phyloP scores from a whole-genome alignment of 2,329 filamentous ascomycete species.

The Phaeophleospora eucalypticola region DNA sequence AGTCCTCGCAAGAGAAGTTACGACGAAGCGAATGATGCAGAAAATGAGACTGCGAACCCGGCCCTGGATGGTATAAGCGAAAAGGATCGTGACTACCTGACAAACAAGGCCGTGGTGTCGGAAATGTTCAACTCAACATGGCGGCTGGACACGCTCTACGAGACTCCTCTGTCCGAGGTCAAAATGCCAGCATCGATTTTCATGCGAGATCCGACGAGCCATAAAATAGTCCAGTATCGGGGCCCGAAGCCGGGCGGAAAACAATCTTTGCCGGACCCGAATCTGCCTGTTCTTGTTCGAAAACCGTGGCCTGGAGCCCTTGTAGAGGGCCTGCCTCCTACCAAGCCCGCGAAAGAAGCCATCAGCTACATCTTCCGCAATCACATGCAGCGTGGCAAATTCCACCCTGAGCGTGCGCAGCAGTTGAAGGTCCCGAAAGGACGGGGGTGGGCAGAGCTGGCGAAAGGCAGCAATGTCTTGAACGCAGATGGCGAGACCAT shows the following conservation, averaged over 20 bases:
- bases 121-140: slow-evolving; percentile 78
- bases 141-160: slow-evolving; percentile 65
- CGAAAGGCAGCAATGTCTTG: slow-evolving; percentile 59
- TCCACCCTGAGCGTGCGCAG: slow-evolving; percentile 62
- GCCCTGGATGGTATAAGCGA: slow-evolving; percentile 42
- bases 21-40: slow-evolving; percentile 32
- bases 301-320: slow-evolving; percentile 73
- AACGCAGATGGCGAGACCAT: slow-evolving; percentile 64
- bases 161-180: slow-evolving; percentile 63
- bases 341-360: slow-evolving; percentile 61
- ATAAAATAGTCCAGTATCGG: slow-evolving; percentile 63
- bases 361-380: slow-evolving; percentile 84
- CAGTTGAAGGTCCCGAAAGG: slow-evolving; percentile 61
- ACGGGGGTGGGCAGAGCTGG: slow-evolving; percentile 56
- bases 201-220: slow-evolving; percentile 56
- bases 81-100: slow-evolving; percentile 35
- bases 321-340: slow-evolving; percentile 62
- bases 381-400: slow-evolving; percentile 74
- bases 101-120: slow-evolving; percentile 59
- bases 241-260: slow-evolving; percentile 60
- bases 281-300: slow-evolving; percentile 68
- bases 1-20: slow-evolving; percentile 35
- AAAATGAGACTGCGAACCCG: slow-evolving; percentile 23
- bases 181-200: slow-evolving; percentile 67
- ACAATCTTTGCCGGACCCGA: slow-evolving; percentile 45